Evolutionary conservation across 768 basidiomycete genomes (phyloP), one percentile per base, ranked within the genome.

Genomic region (Trametes villosa): DNA sequence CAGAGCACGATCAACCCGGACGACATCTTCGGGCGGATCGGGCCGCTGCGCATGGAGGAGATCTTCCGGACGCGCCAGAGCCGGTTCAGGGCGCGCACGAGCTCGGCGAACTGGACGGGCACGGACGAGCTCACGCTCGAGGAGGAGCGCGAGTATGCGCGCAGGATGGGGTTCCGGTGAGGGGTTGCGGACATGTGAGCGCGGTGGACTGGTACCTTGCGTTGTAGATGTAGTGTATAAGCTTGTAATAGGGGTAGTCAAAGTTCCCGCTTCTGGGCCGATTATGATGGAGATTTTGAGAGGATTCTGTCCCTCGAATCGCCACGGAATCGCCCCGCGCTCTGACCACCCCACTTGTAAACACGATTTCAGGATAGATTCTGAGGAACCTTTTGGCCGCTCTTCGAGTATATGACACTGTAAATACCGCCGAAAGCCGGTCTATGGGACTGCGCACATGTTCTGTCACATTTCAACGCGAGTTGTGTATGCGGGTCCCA

Each of bases 21-120:
- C 72, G 89, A 93, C 61, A 87, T 98, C 53, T 99, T 99, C 67
- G 96, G 96, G 11, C 85, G 86, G 9, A 89, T 99, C 67, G 83
- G 85, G 58, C 91, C 92, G 6, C 76, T 98, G 55, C 81, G 79
- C 63, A 97, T 98, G 94, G 94, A 96, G 65, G 94, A 98, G 69
- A 81, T 98, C 64, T 99, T 99, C 82, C 83, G 86, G 68, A 81
- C 78, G 27, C 81, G 87, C 63, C 87, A 86, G 18, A 91, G 87
- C 65, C 83, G 89, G 50, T 97, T 97, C 79, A 81, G 96, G 59
- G 89, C 92, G 8, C 82, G 96, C 47, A 92, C 93, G 9, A 96
- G 94, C 68, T 96, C 93, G 12, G 96, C 96, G 33, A 97, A 97
- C 72, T 98, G 96, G 96, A 83, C 86, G 7, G 94, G 93, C n/a